phyloP scores from a whole-genome alignment of 2,329 filamentous ascomycete species.

The Alternaria triticina region DNA sequence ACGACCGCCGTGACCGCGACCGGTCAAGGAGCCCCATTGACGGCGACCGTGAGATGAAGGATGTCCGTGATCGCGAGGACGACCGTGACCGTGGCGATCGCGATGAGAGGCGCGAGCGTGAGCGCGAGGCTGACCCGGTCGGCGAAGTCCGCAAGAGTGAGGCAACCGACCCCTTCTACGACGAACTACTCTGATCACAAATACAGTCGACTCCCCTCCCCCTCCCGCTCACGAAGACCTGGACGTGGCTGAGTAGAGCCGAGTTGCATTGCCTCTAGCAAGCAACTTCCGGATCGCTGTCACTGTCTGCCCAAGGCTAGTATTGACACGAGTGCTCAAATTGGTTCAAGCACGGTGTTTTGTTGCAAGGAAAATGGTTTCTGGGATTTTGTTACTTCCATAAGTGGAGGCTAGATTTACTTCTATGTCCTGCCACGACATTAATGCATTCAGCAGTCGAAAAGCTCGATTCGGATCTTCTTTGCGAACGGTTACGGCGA shows the following conservation, averaged over 20 bases:
- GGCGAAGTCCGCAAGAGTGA: slow-evolving; percentile 90
- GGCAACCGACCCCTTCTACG: slow-evolving; percentile 22
- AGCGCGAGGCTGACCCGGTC: slow-evolving; percentile 73
- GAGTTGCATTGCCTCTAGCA: slow-evolving; percentile 20
- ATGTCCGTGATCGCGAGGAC: slow-evolving; percentile 66
- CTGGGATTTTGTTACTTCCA: slow-evolving; percentile 31
- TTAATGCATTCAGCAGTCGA: slow-evolving; percentile 48
- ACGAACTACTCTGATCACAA: slow-evolving; percentile 36
- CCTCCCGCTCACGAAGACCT: slow-evolving; percentile 85
- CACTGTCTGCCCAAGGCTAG: slow-evolving; percentile 22
- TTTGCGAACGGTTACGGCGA: slow-evolving; percentile 47
- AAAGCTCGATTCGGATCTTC: slow-evolving; percentile 38
- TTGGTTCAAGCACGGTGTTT: slow-evolving; percentile 32
- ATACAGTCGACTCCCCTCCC: slow-evolving; percentile 74
- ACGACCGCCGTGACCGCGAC: slow-evolving; percentile 73
- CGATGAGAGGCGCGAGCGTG: slow-evolving; percentile 58
- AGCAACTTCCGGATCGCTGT: slow-evolving; percentile 13
- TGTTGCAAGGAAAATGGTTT: slow-evolving; percentile 29
- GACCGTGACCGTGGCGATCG: slow-evolving; percentile 56
- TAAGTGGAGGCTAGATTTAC: slow-evolving; percentile 32
- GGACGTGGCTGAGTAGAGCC: slow-evolving; percentile 80
- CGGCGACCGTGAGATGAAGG: slow-evolving; percentile 59
- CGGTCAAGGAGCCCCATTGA: slow-evolving; percentile 67
- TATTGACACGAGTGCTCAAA: slow-evolving; percentile 25
- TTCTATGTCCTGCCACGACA: slow-evolving; percentile 34